A percentile compares a stretch with the other conserved stretches of the same genome.
Conservation (phyloP, 768 basidiomycete species). For the Kwoniella mangroviensis region DNA sequence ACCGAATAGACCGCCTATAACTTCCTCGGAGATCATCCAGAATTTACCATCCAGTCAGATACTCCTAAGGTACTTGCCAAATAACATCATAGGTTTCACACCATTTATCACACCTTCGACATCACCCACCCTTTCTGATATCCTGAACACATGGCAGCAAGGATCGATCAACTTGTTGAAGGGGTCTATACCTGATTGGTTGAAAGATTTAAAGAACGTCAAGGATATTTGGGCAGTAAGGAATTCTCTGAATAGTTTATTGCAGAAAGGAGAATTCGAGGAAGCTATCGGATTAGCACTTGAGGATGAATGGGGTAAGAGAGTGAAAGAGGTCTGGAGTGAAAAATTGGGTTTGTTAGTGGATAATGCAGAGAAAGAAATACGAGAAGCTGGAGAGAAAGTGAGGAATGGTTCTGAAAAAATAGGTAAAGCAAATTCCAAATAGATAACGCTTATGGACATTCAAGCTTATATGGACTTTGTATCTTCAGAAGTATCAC, state of each 20-base stretch:
- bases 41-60: constrained; percentile 82
- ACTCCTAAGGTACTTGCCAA: constrained; percentile 72
- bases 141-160: constrained; percentile 33
- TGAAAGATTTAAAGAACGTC: constrained; percentile 29
- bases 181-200: constrained; percentile 38
- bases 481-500: constrained; percentile 13
- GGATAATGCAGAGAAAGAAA: constrained; percentile 11
- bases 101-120: constrained; percentile 80
- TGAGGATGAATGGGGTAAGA: constrained; percentile 38
- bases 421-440: constrained; percentile 13
- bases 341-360: constrained; percentile 33
- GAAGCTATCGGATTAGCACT: constrained; percentile 29
- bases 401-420: constrained; percentile 17
- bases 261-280: constrained; percentile 32
- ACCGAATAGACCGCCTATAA: constrained; percentile 64
- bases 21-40: constrained; percentile 70
- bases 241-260: constrained; percentile 3
- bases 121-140: constrained; percentile 59
- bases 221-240: constrained; percentile 43
- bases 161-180: constrained; percentile 26
- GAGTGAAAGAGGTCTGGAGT: constrained; percentile 40
- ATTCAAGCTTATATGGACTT: not conserved
- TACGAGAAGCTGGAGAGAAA: constrained; percentile 22
- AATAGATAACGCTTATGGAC: not conserved
- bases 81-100: constrained; percentile 73